Evolutionary conservation across 2,329 filamentous ascomycete genomes (phyloP).

Genomic region (Aspergillus fijiensis): DNA sequence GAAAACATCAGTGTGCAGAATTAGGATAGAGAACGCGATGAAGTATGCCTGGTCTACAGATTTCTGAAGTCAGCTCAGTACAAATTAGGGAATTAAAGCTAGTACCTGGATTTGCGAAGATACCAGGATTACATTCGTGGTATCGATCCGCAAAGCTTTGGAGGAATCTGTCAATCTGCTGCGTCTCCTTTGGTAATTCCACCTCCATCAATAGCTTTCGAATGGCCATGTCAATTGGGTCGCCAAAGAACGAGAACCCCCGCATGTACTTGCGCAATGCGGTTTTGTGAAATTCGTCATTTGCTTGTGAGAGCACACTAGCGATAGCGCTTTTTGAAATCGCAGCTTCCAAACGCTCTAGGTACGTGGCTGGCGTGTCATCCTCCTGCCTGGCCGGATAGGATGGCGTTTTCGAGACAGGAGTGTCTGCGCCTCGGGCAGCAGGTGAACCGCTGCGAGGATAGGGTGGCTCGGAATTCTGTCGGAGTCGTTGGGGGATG

Average conservation of each 20-base stretch:
- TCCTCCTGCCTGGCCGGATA: constrained; percentile 80
- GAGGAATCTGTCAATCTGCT: constrained; percentile 93
- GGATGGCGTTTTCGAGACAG: constrained; percentile 64
- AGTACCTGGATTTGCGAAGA: constrained; percentile 73
- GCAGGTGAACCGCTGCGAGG: constrained; percentile 64
- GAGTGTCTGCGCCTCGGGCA: constrained; percentile 63
- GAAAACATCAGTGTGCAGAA: constrained; percentile 97
- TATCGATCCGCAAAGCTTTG: constrained; percentile 96
- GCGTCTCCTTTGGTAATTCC: constrained; percentile 92
- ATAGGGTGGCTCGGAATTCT: constrained; percentile 71
- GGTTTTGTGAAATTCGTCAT: constrained; percentile 76
- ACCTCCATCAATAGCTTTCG: constrained; percentile 95
- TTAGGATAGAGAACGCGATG: constrained; percentile 92
- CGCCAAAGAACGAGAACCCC: constrained; percentile 90
- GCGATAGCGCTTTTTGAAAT: constrained; percentile 81
- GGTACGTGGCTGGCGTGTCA: constrained; percentile 86
- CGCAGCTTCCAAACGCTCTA: constrained; percentile 77
- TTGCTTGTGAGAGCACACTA: constrained; percentile 79
- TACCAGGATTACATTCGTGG: constrained; percentile 96
- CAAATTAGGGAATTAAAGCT: constrained; percentile 7
- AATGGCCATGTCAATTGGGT: constrained; percentile 97
- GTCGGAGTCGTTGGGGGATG: constrained; percentile 70
- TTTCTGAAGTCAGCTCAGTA: neutral
- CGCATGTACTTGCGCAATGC: constrained; percentile 94
- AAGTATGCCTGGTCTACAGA: constrained; percentile 86